phyloP scores from a whole-genome alignment of 352 stramenopile species.

The Phytophthora idaei region DNA sequence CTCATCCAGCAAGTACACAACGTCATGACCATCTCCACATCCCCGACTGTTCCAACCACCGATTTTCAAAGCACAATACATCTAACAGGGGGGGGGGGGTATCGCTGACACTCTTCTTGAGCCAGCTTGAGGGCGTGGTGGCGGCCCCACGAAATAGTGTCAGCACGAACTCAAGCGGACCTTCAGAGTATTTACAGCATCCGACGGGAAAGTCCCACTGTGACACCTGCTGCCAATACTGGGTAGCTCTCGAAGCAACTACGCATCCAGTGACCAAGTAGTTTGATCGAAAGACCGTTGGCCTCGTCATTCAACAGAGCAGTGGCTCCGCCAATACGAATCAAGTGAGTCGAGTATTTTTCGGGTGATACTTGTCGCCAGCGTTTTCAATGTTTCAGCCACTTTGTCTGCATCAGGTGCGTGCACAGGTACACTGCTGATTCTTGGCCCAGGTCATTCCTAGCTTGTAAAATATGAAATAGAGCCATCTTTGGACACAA shows the following conservation, averaged over 20 bases:
- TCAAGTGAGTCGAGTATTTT: constrained; percentile 10
- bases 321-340: constrained; percentile 6
- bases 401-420: neutral
- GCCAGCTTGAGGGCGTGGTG: too few relatives aligned
- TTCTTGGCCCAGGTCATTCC: neutral
- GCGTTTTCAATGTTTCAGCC: neutral
- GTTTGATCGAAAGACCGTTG: constrained; percentile 6
- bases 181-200: neutral
- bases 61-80: too few relatives aligned
- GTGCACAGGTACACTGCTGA: neutral
- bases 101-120: too few relatives aligned
- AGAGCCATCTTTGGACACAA: constrained; percentile 6
- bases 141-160: too few relatives aligned
- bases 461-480: neutral
- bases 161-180: too few relatives aligned
- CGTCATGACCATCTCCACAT: too few relatives aligned
- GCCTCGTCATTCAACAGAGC: constrained; percentile 2
- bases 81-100: too few relatives aligned
- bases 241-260: constrained; percentile 4
- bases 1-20: too few relatives aligned
- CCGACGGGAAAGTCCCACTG: neutral
- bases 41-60: too few relatives aligned
- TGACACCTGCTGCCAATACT: neutral
- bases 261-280: constrained; percentile 1
- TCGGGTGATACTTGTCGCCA: neutral